These are phyloP conservation scores for Erigeron philadelphicus DNA, from an alignment of 140 eudicot species.

Conservation along the genomic window DNA sequence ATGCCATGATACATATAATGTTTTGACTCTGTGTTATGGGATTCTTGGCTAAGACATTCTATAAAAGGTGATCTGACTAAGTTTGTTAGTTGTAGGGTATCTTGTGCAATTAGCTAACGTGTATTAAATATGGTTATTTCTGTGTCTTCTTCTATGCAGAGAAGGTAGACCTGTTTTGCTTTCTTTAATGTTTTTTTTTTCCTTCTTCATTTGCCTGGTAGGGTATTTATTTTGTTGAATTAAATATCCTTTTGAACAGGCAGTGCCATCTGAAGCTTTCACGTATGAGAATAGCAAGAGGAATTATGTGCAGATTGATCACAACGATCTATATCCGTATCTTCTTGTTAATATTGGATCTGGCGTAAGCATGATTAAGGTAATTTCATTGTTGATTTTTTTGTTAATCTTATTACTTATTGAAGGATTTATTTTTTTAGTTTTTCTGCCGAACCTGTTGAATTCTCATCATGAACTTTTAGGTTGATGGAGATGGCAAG, in stretches of 20 bases:
- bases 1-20: too few relatives aligned
- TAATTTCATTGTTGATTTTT: slow-evolving; percentile 20
- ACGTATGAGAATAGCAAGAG: slow-evolving; percentile 63
- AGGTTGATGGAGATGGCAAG: slow-evolving; percentile 89
- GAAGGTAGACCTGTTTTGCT: slow-evolving; percentile 5
- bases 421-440: not conserved
- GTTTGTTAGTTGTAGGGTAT: not conserved
- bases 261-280: slow-evolving; percentile 81
- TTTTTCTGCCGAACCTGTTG: not conserved
- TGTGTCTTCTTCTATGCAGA: not conserved
- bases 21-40: too few relatives aligned
- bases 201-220: not conserved
- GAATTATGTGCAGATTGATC: slow-evolving; percentile 69
- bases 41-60: too few relatives aligned
- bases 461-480: not conserved
- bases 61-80: too few relatives aligned
- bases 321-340: slow-evolving; percentile 82
- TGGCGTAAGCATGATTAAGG: slow-evolving; percentile 99
- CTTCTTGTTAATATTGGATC: slow-evolving; percentile 94
- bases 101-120: not conserved
- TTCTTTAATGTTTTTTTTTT: not conserved
- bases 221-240: slow-evolving; percentile 14
- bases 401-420: not conserved
- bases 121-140: not conserved
- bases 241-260: slow-evolving; percentile 42